Evolutionary conservation across 345 rosid species (phyloP).

Genomic region (Populus tremula): DNA sequence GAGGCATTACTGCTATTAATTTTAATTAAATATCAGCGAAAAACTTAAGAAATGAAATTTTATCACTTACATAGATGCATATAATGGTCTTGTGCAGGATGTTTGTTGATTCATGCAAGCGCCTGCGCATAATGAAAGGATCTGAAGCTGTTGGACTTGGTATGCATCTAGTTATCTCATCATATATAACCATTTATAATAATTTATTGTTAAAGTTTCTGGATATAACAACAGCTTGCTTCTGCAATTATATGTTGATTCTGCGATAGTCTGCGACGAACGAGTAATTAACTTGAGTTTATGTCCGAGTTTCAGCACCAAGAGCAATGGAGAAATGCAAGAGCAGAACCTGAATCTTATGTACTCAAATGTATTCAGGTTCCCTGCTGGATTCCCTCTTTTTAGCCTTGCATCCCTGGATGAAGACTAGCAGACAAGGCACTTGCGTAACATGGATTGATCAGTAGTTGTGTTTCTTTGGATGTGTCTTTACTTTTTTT

Average conservation of each 20-base stretch:
- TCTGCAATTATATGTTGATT: not conserved
- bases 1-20: not conserved
- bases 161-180: conserved; percentile 15
- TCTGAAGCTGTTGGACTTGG: conserved; percentile 96
- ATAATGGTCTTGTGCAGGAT: conserved; percentile 47
- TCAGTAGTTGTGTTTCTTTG: not conserved
- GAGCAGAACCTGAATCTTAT: conserved; percentile 43
- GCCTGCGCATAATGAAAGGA: conserved; percentile 94
- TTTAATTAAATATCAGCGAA: not conserved
- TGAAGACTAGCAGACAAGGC: conserved; percentile 17
- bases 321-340: conserved; percentile 66
- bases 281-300: not conserved
- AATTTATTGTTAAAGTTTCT: not conserved
- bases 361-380: not conserved
- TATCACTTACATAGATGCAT: not conserved
- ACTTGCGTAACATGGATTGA: conserved; percentile 1
- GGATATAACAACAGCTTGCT: not conserved
- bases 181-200: not conserved
- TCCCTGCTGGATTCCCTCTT: not conserved
- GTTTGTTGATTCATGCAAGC: conserved; percentile 97
- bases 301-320: conserved; percentile 38
- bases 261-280: not conserved
- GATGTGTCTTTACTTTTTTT: not conserved
- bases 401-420: not conserved
- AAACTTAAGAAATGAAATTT: not conserved